Base-by-base conservation (phyloP, 495 filamentous ascomycete genomes). In the Talaromyces stipitatus region DNA sequence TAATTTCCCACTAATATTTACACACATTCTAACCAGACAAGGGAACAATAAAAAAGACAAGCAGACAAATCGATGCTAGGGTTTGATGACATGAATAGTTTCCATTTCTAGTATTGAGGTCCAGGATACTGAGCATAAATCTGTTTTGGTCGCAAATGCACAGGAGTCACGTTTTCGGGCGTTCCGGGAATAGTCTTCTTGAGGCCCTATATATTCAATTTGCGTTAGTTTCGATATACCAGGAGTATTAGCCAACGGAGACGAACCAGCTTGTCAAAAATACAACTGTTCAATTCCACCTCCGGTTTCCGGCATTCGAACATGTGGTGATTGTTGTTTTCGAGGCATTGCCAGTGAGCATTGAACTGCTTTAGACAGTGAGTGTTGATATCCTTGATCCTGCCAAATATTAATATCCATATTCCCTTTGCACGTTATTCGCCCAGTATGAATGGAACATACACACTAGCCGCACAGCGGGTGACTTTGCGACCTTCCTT, bases 401-500 rank as follows among this genome's bases (percentile, higher is more conserved):
- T 96, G 60, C 30, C 30, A n/a, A n/a, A 9, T 9, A 26, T 41
- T 27, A 26, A 7, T 47, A n/a, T 27, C 20, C 55, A 20, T 18
- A 46, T 20, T 12, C 14, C 10, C 29, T 12, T 52, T 18, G 11
- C 41, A 57, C 16, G 27, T 23, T n/a, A n/a, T n/a, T n/a, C n/a
- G n/a, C n/a, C n/a, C 14, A 5, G 18, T 57, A 22, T 7, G 41
- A 20, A 12, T 50, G 30, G 16, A 33, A 89, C 91, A 63, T 87
- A 96, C 90, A 99, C 94, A 71, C 89, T 95, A 63, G 87, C 85
- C 56, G 94, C 94, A 79, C 94, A 99, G 69, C 95, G 78, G 59
- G 94, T 99, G 43, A 97, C 94, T 73, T 92, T 91, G 69, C 94
- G 79, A 38, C 94, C 94, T 74, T 99, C 94, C 81, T 87, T 89